Percentiles rank a stretch among this genome's conserved stretches.
Evolutionary conservation across 2,329 filamentous ascomycete species (phyloP).

Genomic region (Penicillium psychrosexuale): DNA sequence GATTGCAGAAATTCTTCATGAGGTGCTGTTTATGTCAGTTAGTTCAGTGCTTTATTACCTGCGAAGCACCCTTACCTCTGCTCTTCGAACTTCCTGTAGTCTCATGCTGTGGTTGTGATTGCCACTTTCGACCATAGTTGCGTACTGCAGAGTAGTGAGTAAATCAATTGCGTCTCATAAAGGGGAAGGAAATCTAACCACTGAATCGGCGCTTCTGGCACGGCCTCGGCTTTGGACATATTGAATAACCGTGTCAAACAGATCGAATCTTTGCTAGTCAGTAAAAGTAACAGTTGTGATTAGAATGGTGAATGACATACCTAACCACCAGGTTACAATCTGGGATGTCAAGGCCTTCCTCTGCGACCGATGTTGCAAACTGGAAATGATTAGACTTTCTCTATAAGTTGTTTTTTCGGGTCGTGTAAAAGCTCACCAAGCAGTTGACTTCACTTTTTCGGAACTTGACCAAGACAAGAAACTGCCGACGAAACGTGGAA

Average conservation of each 20-base stretch:
- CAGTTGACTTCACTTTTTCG: conserved; percentile 41
- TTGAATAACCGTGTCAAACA: conserved; percentile 86
- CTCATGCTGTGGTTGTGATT: conserved; percentile 65
- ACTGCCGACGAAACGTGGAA: conserved; percentile 70
- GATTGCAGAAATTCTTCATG: conserved; percentile 72
- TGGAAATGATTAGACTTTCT: neutral
- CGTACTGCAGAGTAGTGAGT: conserved; percentile 50
- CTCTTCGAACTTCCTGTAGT: conserved; percentile 46
- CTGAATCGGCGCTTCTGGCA: conserved; percentile 72
- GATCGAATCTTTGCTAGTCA: conserved; percentile 64
- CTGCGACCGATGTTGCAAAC: conserved; percentile 64
- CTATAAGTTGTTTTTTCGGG: neutral
- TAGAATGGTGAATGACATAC: conserved; percentile 17
- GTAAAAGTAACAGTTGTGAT: neutral
- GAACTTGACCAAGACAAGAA: conserved; percentile 66
- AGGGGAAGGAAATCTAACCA: conserved; percentile 31
- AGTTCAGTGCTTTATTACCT: neutral
- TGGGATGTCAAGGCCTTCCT: conserved; percentile 65
- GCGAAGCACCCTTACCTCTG: conserved; percentile 42
- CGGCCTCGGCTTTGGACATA: conserved; percentile 91
- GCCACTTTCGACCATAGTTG: conserved; percentile 74
- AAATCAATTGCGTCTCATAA: neutral
- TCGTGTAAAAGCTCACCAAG: conserved; percentile 8
- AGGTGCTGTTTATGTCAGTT: conserved; percentile 24
- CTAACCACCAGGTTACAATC: conserved; percentile 64